A percentile compares a stretch with the other conserved stretches of the same genome.
Conservation (phyloP, 305 asterid genomes). For the Fraxinus latifolia region DNA sequence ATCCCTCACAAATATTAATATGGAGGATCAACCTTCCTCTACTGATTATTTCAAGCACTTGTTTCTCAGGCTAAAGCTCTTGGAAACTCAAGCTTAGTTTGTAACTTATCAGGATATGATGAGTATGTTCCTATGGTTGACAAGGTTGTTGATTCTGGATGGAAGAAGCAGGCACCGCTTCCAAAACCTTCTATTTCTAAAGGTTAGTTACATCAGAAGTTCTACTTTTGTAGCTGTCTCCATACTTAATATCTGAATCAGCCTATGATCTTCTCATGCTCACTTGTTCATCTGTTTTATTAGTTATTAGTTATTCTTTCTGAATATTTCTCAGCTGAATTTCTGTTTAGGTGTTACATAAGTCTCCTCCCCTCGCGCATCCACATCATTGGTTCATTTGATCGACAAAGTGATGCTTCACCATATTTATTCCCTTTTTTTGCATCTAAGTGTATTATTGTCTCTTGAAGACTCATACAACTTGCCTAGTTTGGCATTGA, state of each 20-base stretch:
- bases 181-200: slow-evolving; percentile 50
- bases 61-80: slow-evolving; percentile 66
- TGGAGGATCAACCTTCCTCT: not conserved
- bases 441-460: not conserved
- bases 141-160: slow-evolving; percentile 92
- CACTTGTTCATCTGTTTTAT: not conserved
- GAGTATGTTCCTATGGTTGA: slow-evolving; percentile 99
- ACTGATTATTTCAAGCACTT: slow-evolving; percentile 6
- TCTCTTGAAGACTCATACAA: not conserved
- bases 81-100: slow-evolving; percentile 56
- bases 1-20: not conserved
- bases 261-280: not conserved
- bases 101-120: slow-evolving; percentile 72
- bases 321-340: not conserved
- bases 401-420: not conserved
- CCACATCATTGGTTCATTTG: not conserved
- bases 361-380: not conserved
- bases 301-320: not conserved
- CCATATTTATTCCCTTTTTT: not conserved
- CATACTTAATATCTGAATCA: not conserved
- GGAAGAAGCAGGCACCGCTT: slow-evolving; percentile 70
- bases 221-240: slow-evolving; percentile 10
- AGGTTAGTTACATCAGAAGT: slow-evolving; percentile 44
- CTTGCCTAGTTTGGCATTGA: not conserved
- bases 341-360: not conserved